Evolutionary conservation across 768 basidiomycete species (phyloP), one percentile per base, ranked within the genome.

Genomic region (Kwoniella newhampshirensis): DNA sequence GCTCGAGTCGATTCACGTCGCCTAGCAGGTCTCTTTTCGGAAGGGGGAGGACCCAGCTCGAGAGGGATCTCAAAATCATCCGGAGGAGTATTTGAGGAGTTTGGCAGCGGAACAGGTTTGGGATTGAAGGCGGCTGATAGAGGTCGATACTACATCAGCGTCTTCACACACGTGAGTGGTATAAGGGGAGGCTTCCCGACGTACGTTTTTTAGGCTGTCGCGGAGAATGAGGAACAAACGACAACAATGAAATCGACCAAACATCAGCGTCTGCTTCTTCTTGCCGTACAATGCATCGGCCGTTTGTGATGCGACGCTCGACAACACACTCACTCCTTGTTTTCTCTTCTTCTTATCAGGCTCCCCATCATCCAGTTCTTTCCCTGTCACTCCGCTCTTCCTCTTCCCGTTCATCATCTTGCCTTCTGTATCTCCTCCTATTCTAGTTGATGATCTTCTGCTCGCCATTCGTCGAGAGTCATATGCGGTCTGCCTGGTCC

Each of bases 41-140:
- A 70, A 5, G 73, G 75, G 15, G 75, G 75, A 21, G 71, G 71
- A 20, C 73, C 71, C 15, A 63, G 55, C 46, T 64, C 52, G 18
- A 61, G 39, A 12, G 54, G 26, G 3, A 54, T 9, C 28, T 59
- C 57, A 17, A 48, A 49, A 23, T 56, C 53, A 26, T 64, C 62
- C 4, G 66, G 66, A 2, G 69, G 69, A 0, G 69, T 67, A 45
- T 65, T 57, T 3, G 67, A 63, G 25, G 70, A 71, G 39, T 64
- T 60, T 11, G 42, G 36, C 11, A 42, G 49, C 7, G 48, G 41
- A 12, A 69, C 55, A 17, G 67, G 67, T 50, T 62, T 61, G 28
- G 64, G 67, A 43, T 66, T 69, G 64, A 69, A 69, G 8, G 42
- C 37, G 28, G 59, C 59, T 61, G 23, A 4, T n/a, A 20, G 17